Evolutionary conservation across 148 eudicot species (phyloP).

Genomic region (Cornus florida): DNA sequence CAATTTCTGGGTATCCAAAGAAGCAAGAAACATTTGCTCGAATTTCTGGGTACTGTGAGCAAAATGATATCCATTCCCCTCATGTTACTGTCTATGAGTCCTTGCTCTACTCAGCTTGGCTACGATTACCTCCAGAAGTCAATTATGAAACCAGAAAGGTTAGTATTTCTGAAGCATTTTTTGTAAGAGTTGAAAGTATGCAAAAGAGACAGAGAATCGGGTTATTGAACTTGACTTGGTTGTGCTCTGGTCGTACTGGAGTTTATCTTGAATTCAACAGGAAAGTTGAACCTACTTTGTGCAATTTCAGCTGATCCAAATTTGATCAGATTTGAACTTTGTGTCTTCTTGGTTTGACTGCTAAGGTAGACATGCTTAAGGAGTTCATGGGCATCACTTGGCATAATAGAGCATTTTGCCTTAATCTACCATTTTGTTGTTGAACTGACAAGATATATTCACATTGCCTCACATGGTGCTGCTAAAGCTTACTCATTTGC

Average conservation of each 20-base stretch:
- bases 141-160: conserved; percentile 53
- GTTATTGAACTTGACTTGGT: conserved; percentile 1
- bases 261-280: background rate
- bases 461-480: no score
- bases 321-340: no score
- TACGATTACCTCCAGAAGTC: conserved; percentile 58
- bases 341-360: no score
- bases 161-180: background rate
- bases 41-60: conserved; percentile 80
- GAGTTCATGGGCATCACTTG: no score
- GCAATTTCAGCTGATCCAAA: no score
- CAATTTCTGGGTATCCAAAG: conserved; percentile 65
- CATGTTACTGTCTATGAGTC: conserved; percentile 68
- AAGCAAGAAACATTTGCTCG: conserved; percentile 71
- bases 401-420: no score
- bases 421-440: no score
- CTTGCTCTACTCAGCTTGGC: conserved; percentile 67
- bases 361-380: no score
- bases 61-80: conserved; percentile 76
- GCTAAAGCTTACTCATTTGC: no score
- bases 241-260: background rate
- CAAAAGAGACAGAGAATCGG: background rate
- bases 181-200: background rate
- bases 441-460: no score
- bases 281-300: no score